Conservation (phyloP, 495 filamentous ascomycete genomes). For the Oidiodendron maius region DNA sequence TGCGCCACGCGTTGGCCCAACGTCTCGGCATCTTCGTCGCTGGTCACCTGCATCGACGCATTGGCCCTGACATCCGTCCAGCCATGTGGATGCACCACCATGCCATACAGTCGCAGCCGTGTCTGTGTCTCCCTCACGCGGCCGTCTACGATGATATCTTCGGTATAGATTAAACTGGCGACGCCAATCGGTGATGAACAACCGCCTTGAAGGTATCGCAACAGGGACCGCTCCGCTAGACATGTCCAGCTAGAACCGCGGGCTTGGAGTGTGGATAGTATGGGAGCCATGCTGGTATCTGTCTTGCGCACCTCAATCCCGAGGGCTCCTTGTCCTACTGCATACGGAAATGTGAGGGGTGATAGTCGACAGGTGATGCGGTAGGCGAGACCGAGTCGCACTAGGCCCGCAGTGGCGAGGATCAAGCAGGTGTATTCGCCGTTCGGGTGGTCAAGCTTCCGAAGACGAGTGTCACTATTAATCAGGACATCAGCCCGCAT, state of each 20-base stretch:
- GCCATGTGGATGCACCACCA: too few species aligned
- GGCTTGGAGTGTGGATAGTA: not conserved
- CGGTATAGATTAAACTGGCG: too few species aligned
- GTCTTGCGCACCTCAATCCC: not conserved
- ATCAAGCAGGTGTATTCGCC: not conserved
- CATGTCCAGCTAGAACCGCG: not conserved
- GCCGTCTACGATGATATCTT: too few species aligned
- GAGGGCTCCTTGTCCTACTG: not conserved
- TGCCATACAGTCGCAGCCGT: too few species aligned
- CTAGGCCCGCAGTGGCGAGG: not conserved
- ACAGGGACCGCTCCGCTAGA: not conserved
- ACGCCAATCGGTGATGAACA: not conserved
- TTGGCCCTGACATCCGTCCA: too few species aligned
- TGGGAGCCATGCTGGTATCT: not conserved
- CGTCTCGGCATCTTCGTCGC: too few species aligned
- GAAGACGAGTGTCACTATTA: not conserved
- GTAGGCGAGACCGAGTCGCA: not conserved
- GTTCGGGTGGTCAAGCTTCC: not conserved
- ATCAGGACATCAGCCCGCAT: too few species aligned
- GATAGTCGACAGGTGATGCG: not conserved
- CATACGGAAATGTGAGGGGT: not conserved
- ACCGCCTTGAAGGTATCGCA: not conserved
- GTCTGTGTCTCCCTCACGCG: too few species aligned
- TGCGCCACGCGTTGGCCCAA: too few species aligned
- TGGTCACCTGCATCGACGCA: too few species aligned